These are phyloP conservation scores for Elaeis guineensis DNA, from an alignment of 176 grass and related monocot species.

Conservation along the genomic window DNA sequence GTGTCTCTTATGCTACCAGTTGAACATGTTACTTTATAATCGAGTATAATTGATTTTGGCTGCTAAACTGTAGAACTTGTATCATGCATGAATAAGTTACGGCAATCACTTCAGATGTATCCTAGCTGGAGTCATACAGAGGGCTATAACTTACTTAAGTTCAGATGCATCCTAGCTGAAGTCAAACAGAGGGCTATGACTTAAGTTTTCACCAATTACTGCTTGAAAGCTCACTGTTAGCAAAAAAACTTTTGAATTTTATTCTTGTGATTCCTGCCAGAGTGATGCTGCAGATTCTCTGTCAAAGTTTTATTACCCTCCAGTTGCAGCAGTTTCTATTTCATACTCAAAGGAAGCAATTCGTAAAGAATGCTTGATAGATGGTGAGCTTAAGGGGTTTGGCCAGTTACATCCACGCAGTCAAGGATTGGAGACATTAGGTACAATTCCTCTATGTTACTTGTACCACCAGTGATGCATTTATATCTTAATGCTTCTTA, in stretches of 20 bases:
- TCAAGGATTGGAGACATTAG: conserved; percentile 89
- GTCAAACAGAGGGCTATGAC: too few relatives aligned
- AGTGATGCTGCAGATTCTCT: conserved; percentile 68
- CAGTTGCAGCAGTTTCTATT: conserved; percentile 88
- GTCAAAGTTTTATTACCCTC: conserved; percentile 87
- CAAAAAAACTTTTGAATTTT: background rate
- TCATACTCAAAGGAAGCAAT: conserved; percentile 85
- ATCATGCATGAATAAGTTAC: too few relatives aligned
- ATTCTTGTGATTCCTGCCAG: conserved; percentile 26
- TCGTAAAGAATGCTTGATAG: conserved; percentile 73
- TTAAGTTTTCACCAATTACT: too few relatives aligned
- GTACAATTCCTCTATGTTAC: conserved; percentile 9
- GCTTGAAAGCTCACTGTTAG: too few relatives aligned
- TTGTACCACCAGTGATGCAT: background rate
- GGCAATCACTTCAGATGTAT: too few relatives aligned
- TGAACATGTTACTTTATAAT: too few relatives aligned
- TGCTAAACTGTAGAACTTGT: too few relatives aligned
- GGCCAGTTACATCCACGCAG: conserved; percentile 93
- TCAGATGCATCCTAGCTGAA: too few relatives aligned
- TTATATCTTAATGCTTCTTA: background rate
- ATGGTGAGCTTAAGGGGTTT: conserved; percentile 80
- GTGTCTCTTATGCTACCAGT: too few relatives aligned
- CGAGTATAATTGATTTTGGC: too few relatives aligned
- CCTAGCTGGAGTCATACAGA: too few relatives aligned
- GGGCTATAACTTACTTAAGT: too few relatives aligned